Conservation (phyloP, 495 filamentous ascomycete species). For the Aspergillus incahuasiensis region DNA sequence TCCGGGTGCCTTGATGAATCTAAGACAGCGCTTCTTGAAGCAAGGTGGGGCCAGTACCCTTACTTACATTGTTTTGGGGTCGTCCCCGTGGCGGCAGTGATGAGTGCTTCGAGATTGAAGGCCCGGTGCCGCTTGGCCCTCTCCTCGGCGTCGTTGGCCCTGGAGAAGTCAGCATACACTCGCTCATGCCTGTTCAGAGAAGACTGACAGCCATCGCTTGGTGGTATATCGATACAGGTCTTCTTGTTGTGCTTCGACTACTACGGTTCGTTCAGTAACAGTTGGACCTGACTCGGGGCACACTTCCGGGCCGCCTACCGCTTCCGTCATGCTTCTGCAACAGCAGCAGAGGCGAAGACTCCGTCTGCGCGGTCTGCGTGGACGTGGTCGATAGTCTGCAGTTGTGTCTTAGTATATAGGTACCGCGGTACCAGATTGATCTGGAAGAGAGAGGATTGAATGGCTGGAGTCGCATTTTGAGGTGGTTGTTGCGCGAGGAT, state of each 20-base stretch:
- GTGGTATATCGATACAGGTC: background rate
- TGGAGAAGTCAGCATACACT: background rate
- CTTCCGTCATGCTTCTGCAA: background rate
- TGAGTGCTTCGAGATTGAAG: background rate
- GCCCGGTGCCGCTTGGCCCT: background rate
- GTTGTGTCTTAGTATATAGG: background rate
- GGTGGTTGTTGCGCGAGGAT: background rate
- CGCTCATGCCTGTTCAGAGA: background rate
- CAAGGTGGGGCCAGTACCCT: background rate
- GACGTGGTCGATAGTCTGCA: background rate
- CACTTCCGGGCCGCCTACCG: background rate
- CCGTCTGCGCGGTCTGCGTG: background rate
- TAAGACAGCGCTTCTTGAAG: background rate
- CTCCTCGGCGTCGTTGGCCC: background rate
- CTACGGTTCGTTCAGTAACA: background rate
- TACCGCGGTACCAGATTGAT: background rate
- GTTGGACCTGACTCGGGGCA: background rate
- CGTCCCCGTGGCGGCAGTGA: background rate
- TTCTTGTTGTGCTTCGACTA: background rate
- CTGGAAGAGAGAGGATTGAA: background rate
- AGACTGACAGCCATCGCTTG: conserved; percentile 3
- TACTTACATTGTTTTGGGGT: background rate
- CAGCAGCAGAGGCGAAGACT: background rate
- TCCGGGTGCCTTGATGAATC: background rate
- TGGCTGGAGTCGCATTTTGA: background rate